Evolutionary conservation across 23 red algal species (phyloP), one percentile per base, ranked within the genome.

Genomic region (Gracilaria vermiculophylla): DNA sequence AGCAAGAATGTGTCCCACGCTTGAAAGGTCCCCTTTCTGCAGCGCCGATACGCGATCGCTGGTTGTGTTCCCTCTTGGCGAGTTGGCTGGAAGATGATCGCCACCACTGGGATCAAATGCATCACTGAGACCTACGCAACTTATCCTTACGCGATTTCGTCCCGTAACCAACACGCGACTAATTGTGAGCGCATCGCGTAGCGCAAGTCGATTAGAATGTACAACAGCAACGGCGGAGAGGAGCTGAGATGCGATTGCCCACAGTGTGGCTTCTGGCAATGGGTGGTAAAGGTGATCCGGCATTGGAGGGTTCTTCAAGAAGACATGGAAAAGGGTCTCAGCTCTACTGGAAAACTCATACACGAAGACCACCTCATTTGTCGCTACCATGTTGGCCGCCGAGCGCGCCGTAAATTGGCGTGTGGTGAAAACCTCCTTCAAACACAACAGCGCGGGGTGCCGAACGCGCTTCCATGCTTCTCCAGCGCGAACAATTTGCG

Each of bases 181-280:
- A 11, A 86, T 76, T 23, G 53, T 86, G 48, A 96, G 52, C 31
- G 76, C 60, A 39, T 77, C 87, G 53, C 80, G 69, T 33, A 84
- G 75, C 29, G 67, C 52, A 47, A 96, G 81, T 57, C 71, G 77
- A 78, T 65, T 77, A 76, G 52, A 52, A 69, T 96, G 94, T 52
- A 96, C 78, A 55, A 81, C 55, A 40, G 72, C 81, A 71, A 91
- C 52, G 15, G 94, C 87, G 32, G 79, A 74, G 32, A 96, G 55
- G 34, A 96, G 36, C 41, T 96, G 94, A 53, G 83, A 76, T n/a
- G 94, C 87, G 51, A 96, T 23, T 2, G 80, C 78, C 94, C 94
- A 96, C 21, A 96, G 42, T 17, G 87, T 76, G 36, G 55, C 58
- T 80, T 96, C 94, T n/a, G 82, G 36, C 37, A 95, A 69, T 15